These are phyloP conservation scores for Neurospora discreta DNA, from an alignment of 495 filamentous ascomycete genomes.

Conservation along the genomic window DNA sequence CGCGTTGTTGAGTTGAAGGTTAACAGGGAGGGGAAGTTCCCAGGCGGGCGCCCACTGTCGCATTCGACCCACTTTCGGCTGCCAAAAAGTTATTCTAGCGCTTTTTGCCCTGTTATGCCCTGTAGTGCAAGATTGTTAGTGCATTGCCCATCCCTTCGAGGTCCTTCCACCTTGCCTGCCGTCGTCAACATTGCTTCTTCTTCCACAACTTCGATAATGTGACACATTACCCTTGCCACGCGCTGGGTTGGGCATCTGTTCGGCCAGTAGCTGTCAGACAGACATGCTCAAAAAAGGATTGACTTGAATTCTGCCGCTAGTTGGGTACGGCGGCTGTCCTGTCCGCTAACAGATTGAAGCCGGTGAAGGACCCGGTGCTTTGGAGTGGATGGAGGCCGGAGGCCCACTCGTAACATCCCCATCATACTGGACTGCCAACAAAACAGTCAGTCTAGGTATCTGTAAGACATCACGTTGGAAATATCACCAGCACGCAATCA, in stretches of 20 bases:
- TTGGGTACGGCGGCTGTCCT: neutral
- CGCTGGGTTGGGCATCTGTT: neutral
- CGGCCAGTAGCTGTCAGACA: neutral
- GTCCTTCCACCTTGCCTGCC: neutral
- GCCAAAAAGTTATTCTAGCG: neutral
- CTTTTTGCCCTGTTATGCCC: neutral
- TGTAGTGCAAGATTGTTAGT: neutral
- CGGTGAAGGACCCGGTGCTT: neutral
- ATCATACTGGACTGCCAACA: neutral
- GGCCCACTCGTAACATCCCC: neutral
- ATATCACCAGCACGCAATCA: neutral
- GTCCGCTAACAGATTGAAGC: neutral
- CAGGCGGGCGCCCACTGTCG: neutral
- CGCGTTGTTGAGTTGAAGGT: neutral
- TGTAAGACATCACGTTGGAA: neutral
- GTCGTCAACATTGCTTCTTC: neutral
- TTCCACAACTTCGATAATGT: neutral
- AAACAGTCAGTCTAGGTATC: no score
- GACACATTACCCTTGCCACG: neutral
- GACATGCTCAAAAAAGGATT: neutral
- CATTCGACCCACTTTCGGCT: neutral
- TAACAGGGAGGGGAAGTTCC: neutral
- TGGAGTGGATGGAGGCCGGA: neutral
- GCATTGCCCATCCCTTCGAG: neutral
- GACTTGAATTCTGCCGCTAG: neutral